Conservation (phyloP, 106 monocot genomes). For the Acanthochlamys bracteata region DNA sequence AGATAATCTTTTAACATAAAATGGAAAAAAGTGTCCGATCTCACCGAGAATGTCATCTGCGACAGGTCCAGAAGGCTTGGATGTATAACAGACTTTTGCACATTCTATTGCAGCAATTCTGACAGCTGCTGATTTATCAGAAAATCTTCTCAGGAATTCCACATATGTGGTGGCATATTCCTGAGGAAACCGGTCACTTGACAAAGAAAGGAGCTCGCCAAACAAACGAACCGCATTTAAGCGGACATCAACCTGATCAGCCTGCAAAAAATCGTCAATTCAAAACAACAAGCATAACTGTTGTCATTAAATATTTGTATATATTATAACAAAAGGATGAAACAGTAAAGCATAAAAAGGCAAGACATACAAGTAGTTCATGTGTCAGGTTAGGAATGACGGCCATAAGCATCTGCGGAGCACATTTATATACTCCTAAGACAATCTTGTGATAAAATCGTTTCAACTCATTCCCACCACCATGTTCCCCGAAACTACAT, state of each 20-base stretch:
- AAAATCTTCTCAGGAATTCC: slow-evolving; percentile 79
- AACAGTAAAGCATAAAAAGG: background rate
- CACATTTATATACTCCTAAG: slow-evolving; percentile 49
- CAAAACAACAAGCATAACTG: no score
- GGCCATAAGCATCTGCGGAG: slow-evolving; percentile 60
- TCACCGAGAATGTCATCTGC: slow-evolving; percentile 53
- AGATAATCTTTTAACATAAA: background rate
- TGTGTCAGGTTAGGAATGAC: slow-evolving; percentile 65
- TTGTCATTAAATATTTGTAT: no score
- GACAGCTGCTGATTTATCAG: slow-evolving; percentile 82
- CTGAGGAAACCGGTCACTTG: slow-evolving; percentile 43
- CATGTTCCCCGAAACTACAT: slow-evolving; percentile 48
- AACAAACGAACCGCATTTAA: slow-evolving; percentile 66
- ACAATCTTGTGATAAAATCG: slow-evolving; percentile 61
- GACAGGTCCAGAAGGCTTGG: slow-evolving; percentile 30
- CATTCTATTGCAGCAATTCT: slow-evolving; percentile 69
- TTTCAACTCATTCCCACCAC: slow-evolving; percentile 28
- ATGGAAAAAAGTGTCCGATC: slow-evolving; percentile 6
- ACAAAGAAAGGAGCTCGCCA: slow-evolving; percentile 60
- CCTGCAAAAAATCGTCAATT: no score
- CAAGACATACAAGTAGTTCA: slow-evolving; percentile 62
- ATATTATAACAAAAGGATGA: background rate
- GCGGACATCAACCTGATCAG: slow-evolving; percentile 85
- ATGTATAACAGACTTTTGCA: slow-evolving; percentile 57
- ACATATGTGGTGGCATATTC: slow-evolving; percentile 52